Base-by-base conservation (phyloP, 805 yeast species). In the Candida ortonii region DNA sequence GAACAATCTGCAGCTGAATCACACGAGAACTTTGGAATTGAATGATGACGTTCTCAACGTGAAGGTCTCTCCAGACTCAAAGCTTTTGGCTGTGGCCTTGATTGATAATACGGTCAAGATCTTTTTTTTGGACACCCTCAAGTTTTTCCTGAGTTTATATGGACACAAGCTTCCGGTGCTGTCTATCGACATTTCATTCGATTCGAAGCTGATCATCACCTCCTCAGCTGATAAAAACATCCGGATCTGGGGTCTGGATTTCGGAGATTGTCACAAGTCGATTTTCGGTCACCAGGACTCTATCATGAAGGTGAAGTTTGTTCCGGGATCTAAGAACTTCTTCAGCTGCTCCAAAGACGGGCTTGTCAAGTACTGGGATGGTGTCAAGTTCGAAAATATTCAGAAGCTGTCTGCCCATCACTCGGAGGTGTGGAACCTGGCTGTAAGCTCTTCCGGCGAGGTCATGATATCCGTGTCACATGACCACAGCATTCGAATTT, bases 191-290 rank as follows among this genome's bases (percentile, higher is more conserved):
- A 88, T 93, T 27, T 85, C 97, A 1, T 70, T 61, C 48, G 99
- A 93, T 59, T 80, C 90, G 23, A 90, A 93, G 60, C 59, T 93
- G 48, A 73, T 93, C 42, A 78, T 90, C 34, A 86, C 97, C 0
- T 85, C 96, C 4, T 87, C 97, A 1, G 98, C 98, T 0, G 99
- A 93, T 63, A 93, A 93, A 61, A 93, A 93, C 61, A 85, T 93
- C 55, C 88, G 94, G 63, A 84, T 93, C 38, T 93, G 99, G 99
- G 99, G 99, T 33, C 67, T 93, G 39, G 98, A 93, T 59, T 93
- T 93, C 62, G 99, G 99, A 62, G 99, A 93, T 62, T 93, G 98
- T 68, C 98, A 93, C 61, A 84, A 83, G 57, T 90, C 97, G 2
- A 77, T 93, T 17, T 93, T 93, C 59, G 99, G 95, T 1, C 99